Evolutionary conservation across 306 rosid species (phyloP), one percentile per base, ranked within the genome.

Genomic region (Crataegus laevigata): DNA sequence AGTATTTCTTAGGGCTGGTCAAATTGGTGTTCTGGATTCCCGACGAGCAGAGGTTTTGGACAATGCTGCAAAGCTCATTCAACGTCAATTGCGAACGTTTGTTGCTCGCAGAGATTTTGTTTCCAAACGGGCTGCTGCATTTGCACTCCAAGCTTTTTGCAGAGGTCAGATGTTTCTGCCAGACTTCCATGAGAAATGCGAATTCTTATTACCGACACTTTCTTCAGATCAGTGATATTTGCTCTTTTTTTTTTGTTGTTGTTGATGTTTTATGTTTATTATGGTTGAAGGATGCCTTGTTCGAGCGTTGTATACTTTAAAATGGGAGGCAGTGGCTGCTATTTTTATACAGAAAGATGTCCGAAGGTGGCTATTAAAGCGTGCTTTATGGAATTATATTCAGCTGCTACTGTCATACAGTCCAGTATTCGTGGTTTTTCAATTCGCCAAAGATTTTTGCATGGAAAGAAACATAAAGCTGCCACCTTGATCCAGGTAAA

Each of bases 1-100:
- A 78, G 96, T 94, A 61, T 92, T 94, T 85, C 97, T 94, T 70
- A 86, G 99, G 85, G 96, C 96, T 68, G 99, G 99, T 72, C 97
- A 94, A 86, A 94, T 94, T 84, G 99, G 97, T 58, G 79, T 89
- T 84, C 89, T 94, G 78, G 99, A 94, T 78, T 87, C 91, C 67
- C 87, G 79, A 65, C 91, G 99, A 6, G 84, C 96, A 65, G 97
- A 88, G 81, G 94, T 94, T 79, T 84, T 94, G 84, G 99, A 94
- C 80, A 85, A 81, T 78, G 93, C 99, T 86, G 92, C 90, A 50
- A 94, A 84, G 84, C 72, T 83, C 66, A 84, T 94, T 72, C 99
- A 94, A 79, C 78, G 88, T 30, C 89, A 79, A 38, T 43, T 94
- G 80, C 88, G 75, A 75, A 90, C 97, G 77, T 90, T 81, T 77